Base-by-base conservation (phyloP, 495 filamentous ascomycete species). In the Trichoderma orchidacearum region DNA sequence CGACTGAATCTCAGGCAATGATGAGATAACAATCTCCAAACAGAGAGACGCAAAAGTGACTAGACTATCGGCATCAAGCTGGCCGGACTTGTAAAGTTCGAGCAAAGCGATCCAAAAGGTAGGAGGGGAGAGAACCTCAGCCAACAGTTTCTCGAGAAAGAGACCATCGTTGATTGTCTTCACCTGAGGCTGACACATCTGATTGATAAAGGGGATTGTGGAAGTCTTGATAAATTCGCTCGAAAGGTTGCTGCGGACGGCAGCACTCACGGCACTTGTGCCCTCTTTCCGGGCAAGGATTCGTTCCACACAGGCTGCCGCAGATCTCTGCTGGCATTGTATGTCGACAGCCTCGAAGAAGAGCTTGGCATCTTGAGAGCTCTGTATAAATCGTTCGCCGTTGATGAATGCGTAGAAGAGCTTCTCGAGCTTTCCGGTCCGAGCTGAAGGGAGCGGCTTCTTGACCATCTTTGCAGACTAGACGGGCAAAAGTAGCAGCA, bases 321-420 rank as follows among this genome's bases (percentile, higher is more conserved):
- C 75, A 48, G 82, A 74, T 1, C 61, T 52, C 58, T 83, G 74
- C 11, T 48, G 8, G 8, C 41, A 48, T 3, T 25, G 11, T 12
- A 60, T 66, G 17, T 73, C 70, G 2, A 86, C 61, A 0, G 85
- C 78, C 59, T 88, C 83, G 5, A 89, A 54, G 54, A 87, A 83
- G 8, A 73, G 70, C 36, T 75, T 75, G n/a, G 72, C 77, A 57
- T 80, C 71, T 9, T 66, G 41, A 9, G 41, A 48, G 21, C 7
- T 27, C 15, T 48, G 41, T 11, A 48, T 11, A 27, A 23, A 3
- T 18, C 41, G 41, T 0, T 48, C 41, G 41, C 41, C 41, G 7
- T 48, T 48, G 21, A 48, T 48, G 41, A 48, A 48, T 1, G 41
- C 23, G 21, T 48, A 27, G 15, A 48, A 48, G 15, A 48, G 7